phyloP scores from a whole-genome alignment of 2,329 filamentous ascomycete genomes.

The Aureobasidium uvarum region DNA sequence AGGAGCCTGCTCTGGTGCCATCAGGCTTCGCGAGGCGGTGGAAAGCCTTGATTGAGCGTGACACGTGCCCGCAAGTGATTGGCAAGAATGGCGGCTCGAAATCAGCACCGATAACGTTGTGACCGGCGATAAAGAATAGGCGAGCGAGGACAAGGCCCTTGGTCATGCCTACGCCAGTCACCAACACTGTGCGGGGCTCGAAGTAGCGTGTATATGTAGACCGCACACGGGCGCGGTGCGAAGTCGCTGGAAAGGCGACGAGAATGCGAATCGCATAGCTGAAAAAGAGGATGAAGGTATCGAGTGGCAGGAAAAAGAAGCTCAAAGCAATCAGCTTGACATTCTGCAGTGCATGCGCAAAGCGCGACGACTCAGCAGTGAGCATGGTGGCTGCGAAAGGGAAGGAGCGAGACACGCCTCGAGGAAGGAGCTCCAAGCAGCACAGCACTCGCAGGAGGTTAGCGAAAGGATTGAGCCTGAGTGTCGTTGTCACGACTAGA shows the following conservation, averaged over 20 bases:
- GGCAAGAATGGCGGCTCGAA: constrained; percentile 47
- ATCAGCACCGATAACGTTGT: constrained; percentile 71
- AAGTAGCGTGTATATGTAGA: constrained; percentile 40
- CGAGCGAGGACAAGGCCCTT: constrained; percentile 68
- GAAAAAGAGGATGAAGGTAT: constrained; percentile 46
- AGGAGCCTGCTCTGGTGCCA: constrained; percentile 38
- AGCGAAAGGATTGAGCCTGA: constrained; percentile 6
- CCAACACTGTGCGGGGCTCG: constrained; percentile 58
- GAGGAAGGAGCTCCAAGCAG: constrained; percentile 2
- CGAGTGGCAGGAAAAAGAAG: constrained; percentile 51
- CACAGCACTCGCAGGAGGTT: background rate
- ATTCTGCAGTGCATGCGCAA: constrained; percentile 51
- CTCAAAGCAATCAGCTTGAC: constrained; percentile 47
- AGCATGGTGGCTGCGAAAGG: constrained; percentile 35
- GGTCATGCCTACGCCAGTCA: constrained; percentile 71
- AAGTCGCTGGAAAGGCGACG: constrained; percentile 29
- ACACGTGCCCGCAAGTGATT: constrained; percentile 56
- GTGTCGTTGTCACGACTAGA: constrained; percentile 17
- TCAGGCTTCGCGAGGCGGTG: constrained; percentile 47
- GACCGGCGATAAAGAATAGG: constrained; percentile 61
- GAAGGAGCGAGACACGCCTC: background rate
- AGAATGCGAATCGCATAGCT: constrained; percentile 36
- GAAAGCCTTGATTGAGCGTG: constrained; percentile 56
- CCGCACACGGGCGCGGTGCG: constrained; percentile 31
- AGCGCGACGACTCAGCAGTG: constrained; percentile 36